Conservation (phyloP, 768 basidiomycete species). For the Lactifluus rugatus region DNA sequence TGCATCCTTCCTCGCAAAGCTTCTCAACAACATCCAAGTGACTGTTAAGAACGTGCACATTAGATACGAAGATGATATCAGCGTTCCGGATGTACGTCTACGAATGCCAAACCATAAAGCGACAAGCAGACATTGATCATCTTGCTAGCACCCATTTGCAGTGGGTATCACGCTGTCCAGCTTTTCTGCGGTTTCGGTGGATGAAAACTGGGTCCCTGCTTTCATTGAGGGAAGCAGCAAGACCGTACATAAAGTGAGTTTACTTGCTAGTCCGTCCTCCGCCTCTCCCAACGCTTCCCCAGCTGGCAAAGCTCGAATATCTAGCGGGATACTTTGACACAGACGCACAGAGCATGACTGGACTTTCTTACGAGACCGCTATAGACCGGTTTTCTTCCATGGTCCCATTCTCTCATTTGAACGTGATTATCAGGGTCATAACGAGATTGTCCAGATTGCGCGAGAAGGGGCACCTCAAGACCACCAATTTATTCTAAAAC, state of each 20-base stretch:
- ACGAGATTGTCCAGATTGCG: slow-evolving; percentile 35
- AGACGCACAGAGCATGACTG: slow-evolving; percentile 72
- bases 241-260: slow-evolving; percentile 78
- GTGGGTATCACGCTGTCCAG: slow-evolving; percentile 80
- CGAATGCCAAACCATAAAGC: background rate
- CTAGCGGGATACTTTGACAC: slow-evolving; percentile 94
- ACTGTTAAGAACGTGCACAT: slow-evolving; percentile 94
- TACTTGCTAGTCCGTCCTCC: background rate
- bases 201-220: slow-evolving; percentile 78
- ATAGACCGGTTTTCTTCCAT: slow-evolving; percentile 65
- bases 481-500: slow-evolving; percentile 93
- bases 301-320: slow-evolving; percentile 82
- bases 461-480: slow-evolving; percentile 36
- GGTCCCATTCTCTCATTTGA: slow-evolving; percentile 30
- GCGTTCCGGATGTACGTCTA: slow-evolving; percentile 75
- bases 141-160: slow-evolving; percentile 82
- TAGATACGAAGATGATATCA: slow-evolving; percentile 91
- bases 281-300: slow-evolving; percentile 5
- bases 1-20: slow-evolving; percentile 74
- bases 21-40: slow-evolving; percentile 93
- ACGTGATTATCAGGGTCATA: background rate
- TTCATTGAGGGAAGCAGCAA: slow-evolving; percentile 87
- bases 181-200: slow-evolving; percentile 83
- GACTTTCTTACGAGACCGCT: slow-evolving; percentile 51
- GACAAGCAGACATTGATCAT: background rate